phyloP scores from a whole-genome alignment of 2,329 filamentous ascomycete genomes.

The Pezicula rhizophila region DNA sequence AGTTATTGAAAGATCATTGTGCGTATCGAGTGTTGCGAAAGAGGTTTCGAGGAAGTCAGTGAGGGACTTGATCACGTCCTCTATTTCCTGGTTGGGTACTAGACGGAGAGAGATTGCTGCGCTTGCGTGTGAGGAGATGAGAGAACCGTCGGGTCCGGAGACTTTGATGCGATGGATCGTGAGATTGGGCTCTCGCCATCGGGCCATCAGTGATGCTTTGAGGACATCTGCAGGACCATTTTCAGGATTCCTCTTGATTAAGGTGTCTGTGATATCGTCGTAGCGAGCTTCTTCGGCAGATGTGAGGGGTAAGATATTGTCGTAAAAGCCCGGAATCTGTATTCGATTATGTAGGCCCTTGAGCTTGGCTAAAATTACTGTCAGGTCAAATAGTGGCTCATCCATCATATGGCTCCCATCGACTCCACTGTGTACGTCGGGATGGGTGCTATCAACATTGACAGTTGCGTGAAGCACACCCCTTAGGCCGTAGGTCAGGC shows the following conservation, averaged over 20 bases:
- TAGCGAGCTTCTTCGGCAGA: conserved; percentile 74
- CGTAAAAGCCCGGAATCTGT: conserved; percentile 83
- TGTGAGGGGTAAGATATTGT: conserved; percentile 71
- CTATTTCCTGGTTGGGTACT: conserved; percentile 86
- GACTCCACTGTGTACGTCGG: conserved; percentile 93
- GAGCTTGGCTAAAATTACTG: conserved; percentile 72
- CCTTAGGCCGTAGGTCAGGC: conserved; percentile 86
- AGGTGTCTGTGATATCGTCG: conserved; percentile 72
- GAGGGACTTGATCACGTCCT: conserved; percentile 65
- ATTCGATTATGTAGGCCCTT: conserved; percentile 77
- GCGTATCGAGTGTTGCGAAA: conserved; percentile 69
- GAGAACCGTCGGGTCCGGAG: conserved; percentile 83
- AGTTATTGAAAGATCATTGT: conserved; percentile 72
- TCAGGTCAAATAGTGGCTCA: conserved; percentile 87
- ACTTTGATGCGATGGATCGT: conserved; percentile 92
- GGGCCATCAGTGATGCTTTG: conserved; percentile 79
- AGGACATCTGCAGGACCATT: conserved; percentile 58
- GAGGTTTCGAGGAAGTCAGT: conserved; percentile 61
- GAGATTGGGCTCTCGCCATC: conserved; percentile 91
- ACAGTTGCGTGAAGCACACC: conserved; percentile 92
- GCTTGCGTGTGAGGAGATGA: conserved; percentile 85
- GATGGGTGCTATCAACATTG: conserved; percentile 76
- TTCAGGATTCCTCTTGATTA: conserved; percentile 65
- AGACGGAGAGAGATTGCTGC: conserved; percentile 85
- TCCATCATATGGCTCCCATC: conserved; percentile 87